Evolutionary conservation across 805 yeast genomes (phyloP).

Genomic region (Kuraishia piskuri): DNA sequence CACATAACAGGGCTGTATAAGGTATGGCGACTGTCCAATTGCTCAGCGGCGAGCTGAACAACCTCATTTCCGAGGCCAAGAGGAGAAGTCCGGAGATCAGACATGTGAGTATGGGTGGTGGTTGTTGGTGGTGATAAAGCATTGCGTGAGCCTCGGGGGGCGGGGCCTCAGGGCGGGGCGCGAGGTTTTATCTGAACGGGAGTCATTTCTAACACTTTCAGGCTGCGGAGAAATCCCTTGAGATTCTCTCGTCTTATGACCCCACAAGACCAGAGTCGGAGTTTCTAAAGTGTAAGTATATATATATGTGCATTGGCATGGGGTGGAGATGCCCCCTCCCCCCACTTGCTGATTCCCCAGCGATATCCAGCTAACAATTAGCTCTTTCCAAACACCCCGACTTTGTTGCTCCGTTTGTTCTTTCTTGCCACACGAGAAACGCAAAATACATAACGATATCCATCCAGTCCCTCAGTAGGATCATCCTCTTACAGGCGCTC

Average conservation of each 20-base stretch:
- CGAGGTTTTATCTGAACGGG: not conserved
- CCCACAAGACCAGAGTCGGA: constrained; percentile 17
- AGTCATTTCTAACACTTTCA: constrained; percentile 9
- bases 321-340: no score
- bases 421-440: constrained; percentile 68
- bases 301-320: no score
- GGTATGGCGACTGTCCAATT: constrained; percentile 39
- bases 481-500: constrained; percentile 47
- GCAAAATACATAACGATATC: constrained; percentile 67
- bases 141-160: not conserved
- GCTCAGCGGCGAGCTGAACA: constrained; percentile 48
- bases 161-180: no score
- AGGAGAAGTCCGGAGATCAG: constrained; percentile 64
- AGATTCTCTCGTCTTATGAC: constrained; percentile 28
- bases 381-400: constrained; percentile 37
- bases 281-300: constrained; percentile 17
- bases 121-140: not conserved
- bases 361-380: not conserved
- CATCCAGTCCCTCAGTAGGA: constrained; percentile 57
- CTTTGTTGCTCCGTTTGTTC: constrained; percentile 59
- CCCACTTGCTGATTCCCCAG: no score
- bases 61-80: constrained; percentile 59
- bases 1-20: no score
- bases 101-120: constrained; percentile 28
- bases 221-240: constrained; percentile 44